phyloP scores from a whole-genome alignment of 2,329 filamentous ascomycete species.

The Pyrenophora teres region DNA sequence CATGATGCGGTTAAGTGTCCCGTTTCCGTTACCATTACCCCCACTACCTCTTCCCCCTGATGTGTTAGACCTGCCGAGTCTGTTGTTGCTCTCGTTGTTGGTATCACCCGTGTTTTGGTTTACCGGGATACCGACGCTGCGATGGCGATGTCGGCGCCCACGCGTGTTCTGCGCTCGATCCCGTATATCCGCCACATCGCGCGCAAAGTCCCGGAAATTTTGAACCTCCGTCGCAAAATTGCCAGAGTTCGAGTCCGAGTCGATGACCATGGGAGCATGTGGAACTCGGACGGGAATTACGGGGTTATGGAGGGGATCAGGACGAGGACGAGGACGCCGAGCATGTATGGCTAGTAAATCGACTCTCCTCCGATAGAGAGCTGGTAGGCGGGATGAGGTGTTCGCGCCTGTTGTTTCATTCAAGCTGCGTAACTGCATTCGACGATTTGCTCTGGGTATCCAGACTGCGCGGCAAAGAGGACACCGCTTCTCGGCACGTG shows the following conservation, averaged over 20 bases:
- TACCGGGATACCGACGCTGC: not conserved
- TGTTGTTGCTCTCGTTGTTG: not conserved
- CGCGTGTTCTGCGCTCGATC: slow-evolving; percentile 6
- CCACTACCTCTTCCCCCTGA: no score
- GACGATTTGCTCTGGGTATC: slow-evolving; percentile 3
- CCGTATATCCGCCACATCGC: slow-evolving; percentile 17
- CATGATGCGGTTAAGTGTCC: not conserved
- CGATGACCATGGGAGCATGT: slow-evolving; percentile 3
- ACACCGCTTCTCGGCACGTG: slow-evolving; percentile 21
- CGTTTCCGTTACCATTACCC: not conserved
- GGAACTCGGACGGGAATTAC: no score
- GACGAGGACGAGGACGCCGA: no score
- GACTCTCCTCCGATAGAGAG: no score
- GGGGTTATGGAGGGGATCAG: no score
- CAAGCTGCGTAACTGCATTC: no score
- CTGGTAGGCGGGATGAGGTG: no score
- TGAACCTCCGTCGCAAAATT: slow-evolving; percentile 6
- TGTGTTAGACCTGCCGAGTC: not conserved
- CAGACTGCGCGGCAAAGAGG: slow-evolving; percentile 31
- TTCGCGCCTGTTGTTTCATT: no score
- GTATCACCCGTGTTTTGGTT: not conserved
- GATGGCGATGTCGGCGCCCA: no score
- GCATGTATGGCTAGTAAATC: no score
- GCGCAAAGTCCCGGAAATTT: slow-evolving; percentile 9
- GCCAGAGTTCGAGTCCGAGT: slow-evolving; percentile 7